These are phyloP conservation scores for Alternaria dauci DNA, from an alignment of 2,329 filamentous ascomycete genomes.

Conservation along the genomic window DNA sequence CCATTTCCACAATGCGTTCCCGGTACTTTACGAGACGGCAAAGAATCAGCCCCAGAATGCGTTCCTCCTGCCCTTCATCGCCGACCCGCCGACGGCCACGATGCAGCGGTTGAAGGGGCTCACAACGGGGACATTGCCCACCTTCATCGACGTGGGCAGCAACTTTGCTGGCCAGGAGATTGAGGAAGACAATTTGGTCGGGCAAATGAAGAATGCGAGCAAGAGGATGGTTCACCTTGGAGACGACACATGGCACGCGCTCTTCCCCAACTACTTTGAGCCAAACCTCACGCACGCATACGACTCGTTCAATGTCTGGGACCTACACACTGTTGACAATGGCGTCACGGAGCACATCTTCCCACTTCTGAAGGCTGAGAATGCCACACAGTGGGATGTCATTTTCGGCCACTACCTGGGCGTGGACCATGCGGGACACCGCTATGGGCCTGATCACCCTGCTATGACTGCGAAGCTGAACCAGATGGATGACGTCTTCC, in stretches of 20 bases:
- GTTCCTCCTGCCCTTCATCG: constrained; percentile 92
- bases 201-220: constrained; percentile 69
- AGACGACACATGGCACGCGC: constrained; percentile 95
- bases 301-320: constrained; percentile 98
- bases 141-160: constrained; percentile 91
- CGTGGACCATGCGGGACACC: constrained; percentile 95
- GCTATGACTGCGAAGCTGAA: constrained; percentile 90
- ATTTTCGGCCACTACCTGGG: constrained; percentile 93
- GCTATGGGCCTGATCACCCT: constrained; percentile 90
- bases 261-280: constrained; percentile 95
- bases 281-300: constrained; percentile 85
- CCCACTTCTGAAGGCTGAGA: constrained; percentile 74
- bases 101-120: constrained; percentile 91
- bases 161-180: constrained; percentile 96
- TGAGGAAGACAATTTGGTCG: constrained; percentile 84
- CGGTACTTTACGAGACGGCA: constrained; percentile 85
- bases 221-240: constrained; percentile 90
- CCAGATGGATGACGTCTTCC: constrained; percentile 87
- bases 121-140: constrained; percentile 93
- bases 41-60: constrained; percentile 78
- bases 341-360: constrained; percentile 92
- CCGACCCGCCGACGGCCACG: constrained; percentile 93
- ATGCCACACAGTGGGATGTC: constrained; percentile 84
- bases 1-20: constrained; percentile 86
- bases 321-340: constrained; percentile 95